Percentiles rank a stretch among this genome's conserved stretches.
These are phyloP conservation scores for Sanghuangporus sanghuang DNA, from an alignment of 1,284 basidiomycete species.

Conservation along the genomic window DNA sequence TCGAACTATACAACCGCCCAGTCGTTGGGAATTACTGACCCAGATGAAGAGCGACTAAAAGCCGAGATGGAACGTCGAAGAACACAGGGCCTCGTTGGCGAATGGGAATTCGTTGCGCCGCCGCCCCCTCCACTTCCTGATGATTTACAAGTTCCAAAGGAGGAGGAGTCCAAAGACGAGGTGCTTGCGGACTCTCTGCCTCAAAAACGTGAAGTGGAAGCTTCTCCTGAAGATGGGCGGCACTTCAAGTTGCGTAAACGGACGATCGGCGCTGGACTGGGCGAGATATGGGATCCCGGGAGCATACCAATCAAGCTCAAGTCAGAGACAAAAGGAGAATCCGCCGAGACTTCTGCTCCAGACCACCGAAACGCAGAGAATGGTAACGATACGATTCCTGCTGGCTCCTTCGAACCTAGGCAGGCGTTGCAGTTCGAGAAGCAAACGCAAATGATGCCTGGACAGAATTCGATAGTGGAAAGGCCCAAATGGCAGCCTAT, in stretches of 20 bases:
- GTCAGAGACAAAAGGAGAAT: constrained; percentile 40
- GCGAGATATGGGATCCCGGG: constrained; percentile 69
- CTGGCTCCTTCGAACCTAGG: neutral
- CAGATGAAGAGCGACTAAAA: constrained; percentile 55
- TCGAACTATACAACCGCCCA: constrained; percentile 85
- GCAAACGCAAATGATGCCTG: neutral
- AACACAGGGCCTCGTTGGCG: constrained; percentile 71
- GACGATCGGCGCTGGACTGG: constrained; percentile 48
- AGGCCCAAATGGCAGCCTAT: constrained; percentile 34
- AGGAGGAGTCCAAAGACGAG: constrained; percentile 16
- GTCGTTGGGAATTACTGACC: constrained; percentile 74
- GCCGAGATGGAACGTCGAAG: constrained; percentile 55
- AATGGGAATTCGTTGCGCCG: constrained; percentile 75
- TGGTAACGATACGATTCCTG: neutral
- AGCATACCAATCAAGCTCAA: constrained; percentile 57
- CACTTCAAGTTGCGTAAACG: constrained; percentile 65
- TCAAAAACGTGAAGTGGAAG: constrained; percentile 38
- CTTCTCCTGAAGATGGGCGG: constrained; percentile 37
- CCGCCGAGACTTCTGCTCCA: constrained; percentile 1
- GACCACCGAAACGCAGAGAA: neutral
- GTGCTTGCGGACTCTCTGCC: constrained; percentile 14
- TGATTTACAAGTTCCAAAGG: constrained; percentile 20
- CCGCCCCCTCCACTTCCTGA: constrained; percentile 23
- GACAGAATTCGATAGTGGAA: constrained; percentile 19
- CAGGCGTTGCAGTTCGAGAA: neutral